These are phyloP conservation scores for Alloteropsis angusta DNA, from an alignment of 202 grass and related monocot species.

Conservation along the genomic window DNA sequence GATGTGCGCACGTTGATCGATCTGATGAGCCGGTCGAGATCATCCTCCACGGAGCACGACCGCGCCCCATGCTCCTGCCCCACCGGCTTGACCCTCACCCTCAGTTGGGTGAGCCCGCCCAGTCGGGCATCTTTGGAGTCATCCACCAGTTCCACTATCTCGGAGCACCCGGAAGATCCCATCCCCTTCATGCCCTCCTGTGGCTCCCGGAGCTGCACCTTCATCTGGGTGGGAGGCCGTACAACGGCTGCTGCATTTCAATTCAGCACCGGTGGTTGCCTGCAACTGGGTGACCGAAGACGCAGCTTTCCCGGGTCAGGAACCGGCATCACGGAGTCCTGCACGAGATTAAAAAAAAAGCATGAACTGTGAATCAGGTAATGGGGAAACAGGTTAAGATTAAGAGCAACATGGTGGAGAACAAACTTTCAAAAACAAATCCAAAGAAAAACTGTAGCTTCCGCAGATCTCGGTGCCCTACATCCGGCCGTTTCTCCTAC, in stretches of 20 bases:
- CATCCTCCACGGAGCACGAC: conserved; percentile 41
- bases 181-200: conserved; percentile 26
- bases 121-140: conserved; percentile 31
- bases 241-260: conserved; percentile 23
- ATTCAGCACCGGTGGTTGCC: neutral
- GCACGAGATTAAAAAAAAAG: conserved; percentile 1
- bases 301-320: conserved; percentile 4
- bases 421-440: neutral
- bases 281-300: conserved; percentile 9
- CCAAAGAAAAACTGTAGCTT: neutral
- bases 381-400: neutral
- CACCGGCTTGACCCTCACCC: conserved; percentile 67
- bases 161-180: conserved; percentile 61
- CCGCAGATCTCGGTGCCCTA: neutral
- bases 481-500: neutral
- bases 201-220: neutral
- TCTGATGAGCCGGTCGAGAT: conserved; percentile 53
- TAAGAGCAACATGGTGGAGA: conserved; percentile 1
- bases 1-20: conserved; percentile 53
- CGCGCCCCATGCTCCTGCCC: conserved; percentile 34
- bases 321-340: conserved; percentile 38
- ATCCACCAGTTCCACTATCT: conserved; percentile 76
- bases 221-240: conserved; percentile 24
- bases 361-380: conserved; percentile 7
- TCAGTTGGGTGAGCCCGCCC: conserved; percentile 41